Evolutionary conservation across 768 basidiomycete species (phyloP).

Genomic region (Tylopilus rubrobrunneus): DNA sequence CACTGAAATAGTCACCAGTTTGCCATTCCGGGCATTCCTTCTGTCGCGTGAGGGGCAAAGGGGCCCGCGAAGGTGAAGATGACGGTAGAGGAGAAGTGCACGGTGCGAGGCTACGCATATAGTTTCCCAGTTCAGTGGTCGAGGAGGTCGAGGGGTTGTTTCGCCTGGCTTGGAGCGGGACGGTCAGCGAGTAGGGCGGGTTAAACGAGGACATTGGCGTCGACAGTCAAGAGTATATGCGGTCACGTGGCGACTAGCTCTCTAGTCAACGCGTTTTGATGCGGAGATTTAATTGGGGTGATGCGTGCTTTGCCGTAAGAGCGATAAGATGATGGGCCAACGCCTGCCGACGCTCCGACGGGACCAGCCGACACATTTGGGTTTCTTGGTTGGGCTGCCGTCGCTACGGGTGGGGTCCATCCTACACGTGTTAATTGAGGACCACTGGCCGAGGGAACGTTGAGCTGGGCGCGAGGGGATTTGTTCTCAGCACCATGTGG

Average conservation of each 20-base stretch:
- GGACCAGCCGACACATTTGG: not conserved
- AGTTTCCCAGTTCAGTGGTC: not conserved
- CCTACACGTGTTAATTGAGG: not conserved
- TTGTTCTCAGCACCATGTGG: not conserved
- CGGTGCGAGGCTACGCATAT: not conserved
- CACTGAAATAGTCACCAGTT: not conserved
- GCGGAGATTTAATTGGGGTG: conserved; percentile 26
- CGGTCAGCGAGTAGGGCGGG: conserved; percentile 6
- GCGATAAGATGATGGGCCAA: not conserved
- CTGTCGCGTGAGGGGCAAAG: conserved; percentile 8
- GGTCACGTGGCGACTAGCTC: conserved; percentile 26
- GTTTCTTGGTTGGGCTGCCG: not conserved
- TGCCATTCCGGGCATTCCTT: conserved; percentile 6
- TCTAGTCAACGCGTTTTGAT: conserved; percentile 32
- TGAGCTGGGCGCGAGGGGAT: not conserved
- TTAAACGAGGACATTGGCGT: conserved; percentile 26
- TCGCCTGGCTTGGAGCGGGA: conserved; percentile 22
- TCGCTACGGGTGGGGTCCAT: not conserved
- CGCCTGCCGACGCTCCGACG: not conserved
- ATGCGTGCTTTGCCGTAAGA: conserved; percentile 19
- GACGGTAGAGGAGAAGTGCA: conserved; percentile 18
- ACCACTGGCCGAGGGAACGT: not conserved
- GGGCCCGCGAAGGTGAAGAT: conserved; percentile 19
- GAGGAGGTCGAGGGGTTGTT: conserved; percentile 20
- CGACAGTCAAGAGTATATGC: conserved; percentile 25